Conservation (phyloP, 202 grass and related monocot species). For the Thinopyrum obtusiflorum region DNA sequence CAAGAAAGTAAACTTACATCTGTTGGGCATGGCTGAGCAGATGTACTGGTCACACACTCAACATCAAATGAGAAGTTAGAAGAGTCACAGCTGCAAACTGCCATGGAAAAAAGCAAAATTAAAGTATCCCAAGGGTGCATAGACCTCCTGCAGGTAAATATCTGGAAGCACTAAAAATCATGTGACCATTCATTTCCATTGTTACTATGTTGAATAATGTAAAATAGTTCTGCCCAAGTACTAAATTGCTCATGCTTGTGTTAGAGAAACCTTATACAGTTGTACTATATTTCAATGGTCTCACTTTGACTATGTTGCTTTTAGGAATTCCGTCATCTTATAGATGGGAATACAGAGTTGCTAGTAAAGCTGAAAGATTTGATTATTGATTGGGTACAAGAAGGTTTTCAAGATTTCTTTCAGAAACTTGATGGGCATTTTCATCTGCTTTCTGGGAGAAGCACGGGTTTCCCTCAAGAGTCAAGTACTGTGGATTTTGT, state of each 20-base stretch:
- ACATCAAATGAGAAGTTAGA: constrained; percentile 48
- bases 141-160: constrained; percentile 86
- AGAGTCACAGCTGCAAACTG: constrained; percentile 68
- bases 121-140: constrained; percentile 80
- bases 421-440: constrained; percentile 83
- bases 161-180: constrained; percentile 12
- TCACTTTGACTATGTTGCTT: constrained; percentile 35
- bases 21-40: constrained; percentile 52
- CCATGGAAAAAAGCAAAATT: constrained; percentile 73
- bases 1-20: constrained; percentile 18
- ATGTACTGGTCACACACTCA: constrained; percentile 54
- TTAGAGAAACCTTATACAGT: constrained; percentile 4
- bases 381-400: constrained; percentile 99
- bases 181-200: not conserved
- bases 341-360: constrained; percentile 83
- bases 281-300: constrained; percentile 22
- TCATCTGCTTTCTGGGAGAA: constrained; percentile 84
- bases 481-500: constrained; percentile 38
- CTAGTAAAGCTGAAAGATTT: constrained; percentile 82
- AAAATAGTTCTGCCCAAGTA: constrained; percentile 1
- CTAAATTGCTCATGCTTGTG: constrained; percentile 1
- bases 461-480: constrained; percentile 47
- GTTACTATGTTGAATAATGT: constrained; percentile 26
- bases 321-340: constrained; percentile 85
- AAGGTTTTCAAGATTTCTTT: constrained; percentile 99